A percentile compares a stretch with the other conserved stretches of the same genome.
Evolutionary conservation across 2,329 filamentous ascomycete genomes (phyloP).

Genomic region (Colletotrichum sansevieriae): DNA sequence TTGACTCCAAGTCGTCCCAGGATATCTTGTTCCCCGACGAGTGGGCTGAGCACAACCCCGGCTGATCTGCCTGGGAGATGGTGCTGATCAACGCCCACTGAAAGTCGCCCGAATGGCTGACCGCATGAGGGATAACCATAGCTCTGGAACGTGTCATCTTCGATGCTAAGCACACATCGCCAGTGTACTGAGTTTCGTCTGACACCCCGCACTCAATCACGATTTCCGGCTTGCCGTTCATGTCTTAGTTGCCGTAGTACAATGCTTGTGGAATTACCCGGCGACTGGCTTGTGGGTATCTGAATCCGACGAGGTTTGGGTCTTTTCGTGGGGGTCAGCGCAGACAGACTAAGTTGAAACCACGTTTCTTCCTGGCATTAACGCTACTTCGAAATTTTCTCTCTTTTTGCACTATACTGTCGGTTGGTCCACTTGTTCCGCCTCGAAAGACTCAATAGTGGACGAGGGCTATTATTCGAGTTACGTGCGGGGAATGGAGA

Average conservation of each 20-base stretch:
- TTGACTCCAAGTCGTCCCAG: background rate
- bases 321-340: conserved; percentile 22
- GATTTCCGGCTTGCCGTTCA: background rate
- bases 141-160: no score
- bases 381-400: conserved; percentile 4
- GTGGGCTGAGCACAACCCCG: background rate
- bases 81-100: background rate
- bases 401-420: no score
- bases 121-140: background rate
- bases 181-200: background rate
- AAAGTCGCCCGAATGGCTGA: background rate
- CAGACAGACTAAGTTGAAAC: background rate
- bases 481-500: conserved; percentile 14
- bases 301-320: background rate
- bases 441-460: background rate
- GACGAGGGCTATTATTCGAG: background rate
- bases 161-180: no score
- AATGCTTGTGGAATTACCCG: background rate
- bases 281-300: background rate
- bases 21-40: background rate
- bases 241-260: background rate
- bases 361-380: background rate
- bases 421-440: conserved; percentile 1
- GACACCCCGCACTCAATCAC: background rate
- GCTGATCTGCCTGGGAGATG: background rate